Percentiles rank a stretch among this genome's conserved stretches.
Evolutionary conservation across 139 green algal genomes (phyloP).

Genomic region (Coccomyxa sp.): DNA sequence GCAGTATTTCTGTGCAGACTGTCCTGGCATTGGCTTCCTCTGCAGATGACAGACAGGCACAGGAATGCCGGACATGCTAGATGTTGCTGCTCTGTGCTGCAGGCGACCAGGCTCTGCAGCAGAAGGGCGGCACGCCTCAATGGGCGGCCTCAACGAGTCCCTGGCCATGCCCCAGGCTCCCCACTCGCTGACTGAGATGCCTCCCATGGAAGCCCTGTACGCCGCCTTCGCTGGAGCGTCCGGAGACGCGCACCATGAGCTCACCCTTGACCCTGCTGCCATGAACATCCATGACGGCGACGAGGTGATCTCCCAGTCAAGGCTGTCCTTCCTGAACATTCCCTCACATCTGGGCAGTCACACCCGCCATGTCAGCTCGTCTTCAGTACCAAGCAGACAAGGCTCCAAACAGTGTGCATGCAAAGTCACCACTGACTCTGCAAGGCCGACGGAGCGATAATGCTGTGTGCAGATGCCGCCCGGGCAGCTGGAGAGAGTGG

Average conservation of each 20-base stretch:
- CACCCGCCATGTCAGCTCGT: background rate
- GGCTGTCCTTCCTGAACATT: background rate
- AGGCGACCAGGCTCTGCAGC: background rate
- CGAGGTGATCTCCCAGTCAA: background rate
- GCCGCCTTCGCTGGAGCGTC: background rate
- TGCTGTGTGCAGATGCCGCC: background rate
- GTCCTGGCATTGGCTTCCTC: background rate
- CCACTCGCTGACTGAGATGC: background rate
- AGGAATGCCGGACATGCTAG: background rate
- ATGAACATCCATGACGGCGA: background rate
- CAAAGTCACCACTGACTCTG: background rate
- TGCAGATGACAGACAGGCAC: background rate
- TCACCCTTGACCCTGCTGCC: background rate
- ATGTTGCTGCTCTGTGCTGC: too few relatives aligned
- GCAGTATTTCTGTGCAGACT: background rate
- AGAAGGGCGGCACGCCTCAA: background rate
- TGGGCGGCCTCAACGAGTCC: background rate
- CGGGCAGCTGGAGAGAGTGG: background rate
- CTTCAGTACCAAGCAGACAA: background rate
- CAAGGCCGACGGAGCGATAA: background rate
- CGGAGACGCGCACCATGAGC: background rate
- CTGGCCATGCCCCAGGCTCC: too few relatives aligned
- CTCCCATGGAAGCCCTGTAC: background rate
- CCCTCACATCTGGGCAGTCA: background rate
- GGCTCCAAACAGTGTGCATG: background rate